Evolutionary conservation across 805 yeast species (phyloP).

Genomic region (Saccharomyces paradoxus): DNA sequence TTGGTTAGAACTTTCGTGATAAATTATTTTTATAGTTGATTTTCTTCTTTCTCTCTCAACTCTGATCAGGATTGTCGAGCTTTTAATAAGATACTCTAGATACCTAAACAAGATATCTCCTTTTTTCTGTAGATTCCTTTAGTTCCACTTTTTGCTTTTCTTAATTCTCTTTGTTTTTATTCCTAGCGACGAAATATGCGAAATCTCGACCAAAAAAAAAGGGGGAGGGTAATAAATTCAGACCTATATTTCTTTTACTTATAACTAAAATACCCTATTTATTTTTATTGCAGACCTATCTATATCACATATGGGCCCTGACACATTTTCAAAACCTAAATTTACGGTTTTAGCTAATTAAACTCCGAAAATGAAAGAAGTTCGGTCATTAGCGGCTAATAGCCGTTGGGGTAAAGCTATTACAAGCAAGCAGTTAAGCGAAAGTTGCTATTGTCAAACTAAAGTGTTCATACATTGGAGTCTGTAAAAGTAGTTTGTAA

Average conservation of each 20-base stretch:
- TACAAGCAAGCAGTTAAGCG: not conserved
- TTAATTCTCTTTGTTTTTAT: not conserved
- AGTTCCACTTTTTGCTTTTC: not conserved
- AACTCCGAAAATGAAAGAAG: not conserved
- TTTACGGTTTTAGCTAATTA: not conserved
- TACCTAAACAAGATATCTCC: not conserved
- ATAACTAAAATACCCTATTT: not conserved
- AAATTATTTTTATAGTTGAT: not conserved
- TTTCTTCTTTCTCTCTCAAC: not conserved
- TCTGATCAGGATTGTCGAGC: not conserved
- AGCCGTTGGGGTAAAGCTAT: not conserved
- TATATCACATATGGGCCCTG: not conserved
- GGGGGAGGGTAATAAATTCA: not conserved
- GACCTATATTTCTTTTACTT: not conserved
- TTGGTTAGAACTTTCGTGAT: slow-evolving; percentile 4
- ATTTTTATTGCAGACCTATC: not conserved
- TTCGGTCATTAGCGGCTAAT: not conserved
- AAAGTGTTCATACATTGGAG: not conserved
- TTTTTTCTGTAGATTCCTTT: not conserved
- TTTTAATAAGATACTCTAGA: not conserved
- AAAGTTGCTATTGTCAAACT: not conserved
- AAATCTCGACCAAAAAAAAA: not conserved
- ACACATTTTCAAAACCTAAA: not conserved
- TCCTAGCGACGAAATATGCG: not conserved
- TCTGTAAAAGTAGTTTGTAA: not conserved